Evolutionary conservation across 139 green algal genomes (phyloP).

Genomic region (Zygnema circumcarinatum): DNA sequence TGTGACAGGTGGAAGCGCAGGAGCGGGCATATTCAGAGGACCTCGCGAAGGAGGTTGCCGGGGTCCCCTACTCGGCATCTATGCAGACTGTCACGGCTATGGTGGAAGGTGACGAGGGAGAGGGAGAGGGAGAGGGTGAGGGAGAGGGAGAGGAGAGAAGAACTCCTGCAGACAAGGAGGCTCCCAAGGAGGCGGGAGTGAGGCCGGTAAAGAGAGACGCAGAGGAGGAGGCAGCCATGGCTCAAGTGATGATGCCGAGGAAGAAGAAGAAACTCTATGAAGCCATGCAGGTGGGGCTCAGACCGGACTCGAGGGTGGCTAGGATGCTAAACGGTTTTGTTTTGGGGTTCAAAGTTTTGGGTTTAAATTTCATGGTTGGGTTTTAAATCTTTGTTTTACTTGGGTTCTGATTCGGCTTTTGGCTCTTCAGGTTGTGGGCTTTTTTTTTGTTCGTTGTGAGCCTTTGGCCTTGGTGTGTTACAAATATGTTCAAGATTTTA

Average conservation of each 20-base stretch:
- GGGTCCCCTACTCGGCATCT: slow-evolving; percentile 45
- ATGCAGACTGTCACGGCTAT: slow-evolving; percentile 25
- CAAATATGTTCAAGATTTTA: too few species aligned
- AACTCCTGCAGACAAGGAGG: too few species aligned
- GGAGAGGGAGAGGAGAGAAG: slow-evolving; percentile 27
- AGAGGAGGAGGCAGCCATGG: slow-evolving; percentile 74
- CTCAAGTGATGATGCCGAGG: slow-evolving; percentile 89
- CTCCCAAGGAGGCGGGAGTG: slow-evolving; percentile 34
- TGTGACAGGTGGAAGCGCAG: slow-evolving; percentile 34
- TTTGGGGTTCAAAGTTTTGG: background rate
- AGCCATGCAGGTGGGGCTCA: slow-evolving; percentile 68
- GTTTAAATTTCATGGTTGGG: background rate
- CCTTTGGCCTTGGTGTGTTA: background rate
- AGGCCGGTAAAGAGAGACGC: slow-evolving; percentile 30
- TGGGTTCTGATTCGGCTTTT: background rate
- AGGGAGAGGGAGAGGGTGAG: slow-evolving; percentile 54
- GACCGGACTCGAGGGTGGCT: background rate
- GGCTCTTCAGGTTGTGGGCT: background rate
- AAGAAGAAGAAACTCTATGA: slow-evolving; percentile 90
- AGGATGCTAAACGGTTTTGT: slow-evolving; percentile 5
- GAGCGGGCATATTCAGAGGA: slow-evolving; percentile 50
- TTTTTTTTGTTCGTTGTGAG: background rate
- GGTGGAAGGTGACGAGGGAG: background rate
- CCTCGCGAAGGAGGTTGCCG: slow-evolving; percentile 50
- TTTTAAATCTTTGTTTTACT: slow-evolving; percentile 20